A percentile compares a stretch with the other conserved stretches of the same genome.
Evolutionary conservation across 1,284 basidiomycete genomes (phyloP).

Genomic region (Trametes versicolor): DNA sequence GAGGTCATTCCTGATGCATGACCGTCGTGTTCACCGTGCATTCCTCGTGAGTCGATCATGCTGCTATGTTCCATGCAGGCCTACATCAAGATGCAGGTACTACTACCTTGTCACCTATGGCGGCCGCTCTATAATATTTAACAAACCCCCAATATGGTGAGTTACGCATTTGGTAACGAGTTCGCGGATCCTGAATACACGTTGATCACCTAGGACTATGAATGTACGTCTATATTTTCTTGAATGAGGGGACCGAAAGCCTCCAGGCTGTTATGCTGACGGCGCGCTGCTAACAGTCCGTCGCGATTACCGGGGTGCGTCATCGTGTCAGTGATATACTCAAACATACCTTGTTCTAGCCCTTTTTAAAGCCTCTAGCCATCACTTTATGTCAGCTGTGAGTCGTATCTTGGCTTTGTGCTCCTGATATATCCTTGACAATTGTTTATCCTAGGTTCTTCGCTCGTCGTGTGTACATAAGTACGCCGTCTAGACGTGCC

Average conservation of each 20-base stretch:
- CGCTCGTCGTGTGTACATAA: neutral
- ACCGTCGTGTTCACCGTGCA: slow-evolving; percentile 11
- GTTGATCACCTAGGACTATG: neutral
- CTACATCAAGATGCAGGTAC: neutral
- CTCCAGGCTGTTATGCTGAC: too few relatives aligned
- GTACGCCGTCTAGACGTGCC: neutral
- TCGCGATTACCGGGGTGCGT: neutral
- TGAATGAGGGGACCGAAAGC: neutral
- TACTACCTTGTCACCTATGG: neutral
- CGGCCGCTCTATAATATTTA: neutral
- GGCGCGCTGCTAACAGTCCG: neutral
- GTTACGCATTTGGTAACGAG: neutral
- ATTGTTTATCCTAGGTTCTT: neutral
- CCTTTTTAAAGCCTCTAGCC: neutral
- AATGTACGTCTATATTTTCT: neutral
- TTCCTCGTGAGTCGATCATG: neutral
- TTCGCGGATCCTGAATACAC: neutral
- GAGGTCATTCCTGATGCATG: too few relatives aligned
- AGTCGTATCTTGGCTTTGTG: neutral
- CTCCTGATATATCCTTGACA: too few relatives aligned
- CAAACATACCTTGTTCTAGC: too few relatives aligned
- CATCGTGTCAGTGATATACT: too few relatives aligned
- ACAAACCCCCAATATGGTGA: neutral
- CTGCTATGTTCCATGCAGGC: neutral
- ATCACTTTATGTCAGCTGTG: neutral